Percentiles rank a stretch among this genome's conserved stretches.
These are phyloP conservation scores for Agrostemma githago DNA, from an alignment of 148 eudicot species.

Conservation along the genomic window DNA sequence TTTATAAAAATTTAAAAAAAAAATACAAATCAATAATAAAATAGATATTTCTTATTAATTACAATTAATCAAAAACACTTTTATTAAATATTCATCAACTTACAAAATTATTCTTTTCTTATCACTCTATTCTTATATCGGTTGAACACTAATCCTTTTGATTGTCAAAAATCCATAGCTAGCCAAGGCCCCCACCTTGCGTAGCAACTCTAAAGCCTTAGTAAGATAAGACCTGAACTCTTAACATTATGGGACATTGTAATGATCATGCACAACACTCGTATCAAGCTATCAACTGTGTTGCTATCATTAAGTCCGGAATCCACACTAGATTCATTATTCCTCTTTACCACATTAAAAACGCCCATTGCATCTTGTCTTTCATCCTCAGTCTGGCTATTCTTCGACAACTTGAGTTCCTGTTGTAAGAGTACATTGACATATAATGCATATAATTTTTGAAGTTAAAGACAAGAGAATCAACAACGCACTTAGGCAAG, in stretches of 20 bases:
- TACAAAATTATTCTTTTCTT: too few relatives aligned
- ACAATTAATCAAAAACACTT: too few relatives aligned
- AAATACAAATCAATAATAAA: too few relatives aligned
- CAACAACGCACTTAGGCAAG: background rate
- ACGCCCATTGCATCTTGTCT: constrained; percentile 76
- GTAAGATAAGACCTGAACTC: constrained; percentile 53
- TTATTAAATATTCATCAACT: too few relatives aligned
- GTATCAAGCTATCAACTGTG: constrained; percentile 11
- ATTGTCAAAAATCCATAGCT: constrained; percentile 25
- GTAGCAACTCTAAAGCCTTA: constrained; percentile 66
- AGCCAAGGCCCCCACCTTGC: constrained; percentile 70
- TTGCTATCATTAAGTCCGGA: constrained; percentile 12
- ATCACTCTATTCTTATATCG: too few relatives aligned
- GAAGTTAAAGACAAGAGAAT: background rate
- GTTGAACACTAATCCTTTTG: too few relatives aligned
- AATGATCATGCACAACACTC: constrained; percentile 46
- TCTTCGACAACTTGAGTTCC: constrained; percentile 92
- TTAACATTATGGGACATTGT: constrained; percentile 63
- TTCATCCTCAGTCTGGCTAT: constrained; percentile 52
- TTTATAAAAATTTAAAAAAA: too few relatives aligned
- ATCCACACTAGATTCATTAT: constrained; percentile 35
- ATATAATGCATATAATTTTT: constrained; percentile 4
- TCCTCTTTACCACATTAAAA: constrained; percentile 77
- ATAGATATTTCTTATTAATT: too few relatives aligned
- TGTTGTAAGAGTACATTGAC: constrained; percentile 23